phyloP scores from a whole-genome alignment of 208 protist genomes.

The Tritrichomonas foetus region DNA sequence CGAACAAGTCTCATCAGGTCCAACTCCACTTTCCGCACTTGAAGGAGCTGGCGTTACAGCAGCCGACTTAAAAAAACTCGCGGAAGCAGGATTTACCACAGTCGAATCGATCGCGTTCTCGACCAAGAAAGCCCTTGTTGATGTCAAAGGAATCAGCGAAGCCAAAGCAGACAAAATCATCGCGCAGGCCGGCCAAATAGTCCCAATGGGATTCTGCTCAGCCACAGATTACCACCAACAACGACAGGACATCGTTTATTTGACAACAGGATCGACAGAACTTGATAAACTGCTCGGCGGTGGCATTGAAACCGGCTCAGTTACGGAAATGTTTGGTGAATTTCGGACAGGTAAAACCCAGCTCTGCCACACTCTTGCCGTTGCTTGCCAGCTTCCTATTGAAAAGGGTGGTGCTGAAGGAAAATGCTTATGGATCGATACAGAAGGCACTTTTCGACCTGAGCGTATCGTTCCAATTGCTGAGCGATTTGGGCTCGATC shows the following conservation, averaged over 20 bases:
- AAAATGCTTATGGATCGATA: constrained; percentile 90
- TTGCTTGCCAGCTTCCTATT: constrained; percentile 87
- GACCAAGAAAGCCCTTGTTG: constrained; percentile 61
- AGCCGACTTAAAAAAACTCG: constrained; percentile 66
- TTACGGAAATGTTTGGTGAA: constrained; percentile 74
- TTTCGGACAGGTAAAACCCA: constrained; percentile 93
- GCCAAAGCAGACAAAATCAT: constrained; percentile 94
- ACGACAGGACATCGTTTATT: constrained; percentile 55
- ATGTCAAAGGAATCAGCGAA: constrained; percentile 94
- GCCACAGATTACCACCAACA: constrained; percentile 59
- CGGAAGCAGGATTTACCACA: constrained; percentile 60
- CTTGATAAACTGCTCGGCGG: constrained; percentile 85
- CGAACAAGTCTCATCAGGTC: not conserved
- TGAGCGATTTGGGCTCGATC: constrained; percentile 79
- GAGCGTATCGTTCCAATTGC: constrained; percentile 89
- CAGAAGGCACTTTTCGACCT: constrained; percentile 92
- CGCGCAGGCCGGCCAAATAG: constrained; percentile 61
- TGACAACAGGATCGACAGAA: constrained; percentile 81
- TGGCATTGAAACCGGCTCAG: constrained; percentile 82
- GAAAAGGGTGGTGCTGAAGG: constrained; percentile 71
- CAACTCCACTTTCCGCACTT: not conserved
- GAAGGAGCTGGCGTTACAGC: constrained; percentile 19
- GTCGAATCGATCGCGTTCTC: constrained; percentile 59
- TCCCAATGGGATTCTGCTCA: constrained; percentile 78
- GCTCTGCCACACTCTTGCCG: constrained; percentile 89